Base-by-base conservation (phyloP, 164 flowering plant genomes). In the Magnolia kwangsiensis region DNA sequence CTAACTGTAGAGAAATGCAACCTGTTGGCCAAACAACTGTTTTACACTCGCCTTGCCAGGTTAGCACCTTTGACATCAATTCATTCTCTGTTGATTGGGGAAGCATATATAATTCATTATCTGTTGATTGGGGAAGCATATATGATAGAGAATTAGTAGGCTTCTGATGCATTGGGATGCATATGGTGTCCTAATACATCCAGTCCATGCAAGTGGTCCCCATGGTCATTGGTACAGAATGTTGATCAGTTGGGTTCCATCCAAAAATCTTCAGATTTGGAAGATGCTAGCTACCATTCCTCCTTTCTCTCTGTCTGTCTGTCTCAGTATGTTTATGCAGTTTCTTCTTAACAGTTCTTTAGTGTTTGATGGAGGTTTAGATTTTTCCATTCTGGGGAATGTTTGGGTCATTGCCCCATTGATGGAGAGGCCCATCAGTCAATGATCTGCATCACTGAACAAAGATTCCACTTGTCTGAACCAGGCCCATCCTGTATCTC, bases 11-110 rank as follows among this genome's bases (percentile, higher is more conserved):
- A 75, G 71, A 75, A 75, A 45, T 75, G 77, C 71, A 75, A 67
- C n/a, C 69, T 29, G 65, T 67, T 75, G 71, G 45, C 77, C 51
- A 75, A 75, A 27, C 77, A 75, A 19, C 55, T 75, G 13, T 75
- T 75, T 49, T 75, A 66, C 71, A 75, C 77, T 23, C 77, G 77
- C 8, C 77, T 75, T 67, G 77, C 71, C 24, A 75, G 77, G 77
- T 74, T 50, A 19, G 71, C 14, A 65, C 11, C 27, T 67, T 24
- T 67, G 61, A 55, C 2, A 16, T 55, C 61, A 7, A 55, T 55
- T 10, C 16, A 55, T 55, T 55, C 13, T 55, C 18, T 55, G 18
- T 55, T 10, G 61, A 55, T 55, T 55, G 13, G 18, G 61, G 13
- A 55, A 10, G 18, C 61, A 10, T 16, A 55, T 16, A 10, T 3